Percentiles rank a stretch among this genome's conserved stretches.
Conservation (phyloP, 2,329 filamentous ascomycete genomes). For the Verticillium tricorpus region DNA sequence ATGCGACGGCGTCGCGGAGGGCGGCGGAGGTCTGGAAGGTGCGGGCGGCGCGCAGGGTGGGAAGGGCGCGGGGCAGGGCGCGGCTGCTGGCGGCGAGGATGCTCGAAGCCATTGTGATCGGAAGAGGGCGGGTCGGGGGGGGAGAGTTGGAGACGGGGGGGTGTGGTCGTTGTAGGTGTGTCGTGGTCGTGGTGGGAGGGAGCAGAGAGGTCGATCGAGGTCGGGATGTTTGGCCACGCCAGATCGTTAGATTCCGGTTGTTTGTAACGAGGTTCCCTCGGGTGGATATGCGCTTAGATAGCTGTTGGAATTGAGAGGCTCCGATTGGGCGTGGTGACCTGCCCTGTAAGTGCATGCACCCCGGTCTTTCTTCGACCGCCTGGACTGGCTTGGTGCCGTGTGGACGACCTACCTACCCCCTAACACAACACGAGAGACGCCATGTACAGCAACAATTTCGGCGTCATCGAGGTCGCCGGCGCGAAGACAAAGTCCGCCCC, state of each 20-base stretch:
- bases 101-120: constrained; percentile 41
- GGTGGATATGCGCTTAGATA: background rate
- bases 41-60: constrained; percentile 23
- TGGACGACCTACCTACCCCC: background rate
- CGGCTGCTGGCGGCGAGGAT: constrained; percentile 35
- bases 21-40: constrained; percentile 47
- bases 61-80: constrained; percentile 25
- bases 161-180: background rate
- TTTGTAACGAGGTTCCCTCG: background rate
- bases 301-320: background rate
- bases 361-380: background rate
- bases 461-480: constrained; percentile 78
- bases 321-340: background rate
- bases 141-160: background rate
- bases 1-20: constrained; percentile 36
- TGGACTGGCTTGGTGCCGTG: background rate
- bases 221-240: background rate
- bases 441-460: constrained; percentile 57
- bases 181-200: constrained; percentile 2
- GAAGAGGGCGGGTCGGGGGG: constrained; percentile 1
- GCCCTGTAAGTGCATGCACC: background rate
- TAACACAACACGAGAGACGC: background rate
- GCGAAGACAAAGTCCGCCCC: constrained; percentile 66
- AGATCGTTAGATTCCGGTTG: background rate
- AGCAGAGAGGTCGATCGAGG: background rate